A percentile compares a stretch with the other conserved stretches of the same genome.
These are phyloP conservation scores for Aureobasidium sp. DNA, from an alignment of 2,329 filamentous ascomycete genomes.

Conservation along the genomic window DNA sequence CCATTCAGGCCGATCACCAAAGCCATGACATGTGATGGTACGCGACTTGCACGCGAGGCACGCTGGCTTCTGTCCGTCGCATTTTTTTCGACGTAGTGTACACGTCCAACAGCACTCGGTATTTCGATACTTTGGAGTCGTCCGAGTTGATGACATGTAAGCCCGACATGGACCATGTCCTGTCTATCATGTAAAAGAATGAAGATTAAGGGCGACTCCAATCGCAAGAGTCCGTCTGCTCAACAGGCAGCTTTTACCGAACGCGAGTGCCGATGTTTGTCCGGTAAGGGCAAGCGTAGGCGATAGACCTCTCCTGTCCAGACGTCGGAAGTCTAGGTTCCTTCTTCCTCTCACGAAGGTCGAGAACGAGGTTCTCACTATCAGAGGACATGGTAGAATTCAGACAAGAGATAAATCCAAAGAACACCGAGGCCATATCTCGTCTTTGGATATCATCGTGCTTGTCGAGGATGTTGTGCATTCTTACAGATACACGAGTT, in stretches of 20 bases:
- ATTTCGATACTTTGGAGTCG: not conserved
- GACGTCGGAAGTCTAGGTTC: too few relatives aligned
- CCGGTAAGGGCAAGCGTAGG: not conserved
- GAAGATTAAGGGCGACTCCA: too few relatives aligned
- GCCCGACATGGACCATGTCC: not conserved
- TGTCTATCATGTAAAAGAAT: too few relatives aligned
- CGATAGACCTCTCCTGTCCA: too few relatives aligned
- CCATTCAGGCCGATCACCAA: slow-evolving; percentile 12
- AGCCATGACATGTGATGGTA: slow-evolving; percentile 20
- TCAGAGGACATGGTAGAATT: too few relatives aligned
- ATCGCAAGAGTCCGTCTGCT: not conserved
- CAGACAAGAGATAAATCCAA: too few relatives aligned
- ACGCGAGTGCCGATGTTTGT: not conserved
- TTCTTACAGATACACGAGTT: too few relatives aligned
- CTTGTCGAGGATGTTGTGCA: too few relatives aligned
- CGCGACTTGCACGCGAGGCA: slow-evolving; percentile 11
- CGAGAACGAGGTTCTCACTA: too few relatives aligned
- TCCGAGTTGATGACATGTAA: slow-evolving; percentile 5
- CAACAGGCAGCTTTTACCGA: not conserved
- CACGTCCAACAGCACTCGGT: slow-evolving; percentile 21
- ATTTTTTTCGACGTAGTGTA: slow-evolving; percentile 21
- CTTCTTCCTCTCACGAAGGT: too few relatives aligned
- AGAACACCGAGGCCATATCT: too few relatives aligned
- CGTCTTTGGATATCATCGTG: too few relatives aligned
- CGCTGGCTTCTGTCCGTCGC: slow-evolving; percentile 12